phyloP scores from a whole-genome alignment of 345 rosid genomes.

The Ricinus communis region DNA sequence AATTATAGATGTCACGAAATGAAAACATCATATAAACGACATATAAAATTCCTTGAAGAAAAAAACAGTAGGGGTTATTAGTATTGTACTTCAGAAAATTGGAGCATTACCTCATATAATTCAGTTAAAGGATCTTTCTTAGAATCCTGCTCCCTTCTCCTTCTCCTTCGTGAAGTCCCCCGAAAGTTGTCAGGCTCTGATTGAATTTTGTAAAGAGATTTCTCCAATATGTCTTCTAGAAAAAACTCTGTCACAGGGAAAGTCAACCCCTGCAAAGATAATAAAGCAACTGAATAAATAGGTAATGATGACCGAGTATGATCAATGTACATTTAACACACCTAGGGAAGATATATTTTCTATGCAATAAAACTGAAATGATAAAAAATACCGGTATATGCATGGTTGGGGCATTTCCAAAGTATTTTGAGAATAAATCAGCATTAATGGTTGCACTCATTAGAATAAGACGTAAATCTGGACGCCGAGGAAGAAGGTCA shows the following conservation, averaged over 20 bases:
- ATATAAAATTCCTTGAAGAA: neutral
- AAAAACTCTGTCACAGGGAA: slow-evolving; percentile 82
- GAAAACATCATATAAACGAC: neutral
- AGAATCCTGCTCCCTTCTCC: slow-evolving; percentile 66
- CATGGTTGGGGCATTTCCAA: slow-evolving; percentile 69
- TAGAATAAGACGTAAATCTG: slow-evolving; percentile 75
- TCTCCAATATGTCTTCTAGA: slow-evolving; percentile 87
- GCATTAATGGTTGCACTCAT: slow-evolving; percentile 99
- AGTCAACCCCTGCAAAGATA: slow-evolving; percentile 71
- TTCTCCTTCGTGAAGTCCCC: slow-evolving; percentile 66
- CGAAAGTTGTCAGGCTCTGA: slow-evolving; percentile 60
- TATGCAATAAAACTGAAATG: slow-evolving; percentile 2
- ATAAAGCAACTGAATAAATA: slow-evolving; percentile 4
- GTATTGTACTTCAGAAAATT: slow-evolving; percentile 5
- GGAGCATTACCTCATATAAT: slow-evolving; percentile 65
- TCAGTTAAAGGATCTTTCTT: slow-evolving; percentile 71
- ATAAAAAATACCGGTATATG: slow-evolving; percentile 70
- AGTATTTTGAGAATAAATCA: slow-evolving; percentile 82
- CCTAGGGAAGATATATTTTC: neutral
- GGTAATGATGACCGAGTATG: slow-evolving; percentile 3
- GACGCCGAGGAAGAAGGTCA: slow-evolving; percentile 91
- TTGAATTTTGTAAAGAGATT: slow-evolving; percentile 61
- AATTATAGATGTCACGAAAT: neutral
- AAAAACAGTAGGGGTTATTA: neutral
- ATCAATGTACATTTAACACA: slow-evolving; percentile 8